Evolutionary conservation across 1,139 yeast genomes (phyloP), one percentile per base, ranked within the genome.

Genomic region (Suhomyces choctaworum): DNA sequence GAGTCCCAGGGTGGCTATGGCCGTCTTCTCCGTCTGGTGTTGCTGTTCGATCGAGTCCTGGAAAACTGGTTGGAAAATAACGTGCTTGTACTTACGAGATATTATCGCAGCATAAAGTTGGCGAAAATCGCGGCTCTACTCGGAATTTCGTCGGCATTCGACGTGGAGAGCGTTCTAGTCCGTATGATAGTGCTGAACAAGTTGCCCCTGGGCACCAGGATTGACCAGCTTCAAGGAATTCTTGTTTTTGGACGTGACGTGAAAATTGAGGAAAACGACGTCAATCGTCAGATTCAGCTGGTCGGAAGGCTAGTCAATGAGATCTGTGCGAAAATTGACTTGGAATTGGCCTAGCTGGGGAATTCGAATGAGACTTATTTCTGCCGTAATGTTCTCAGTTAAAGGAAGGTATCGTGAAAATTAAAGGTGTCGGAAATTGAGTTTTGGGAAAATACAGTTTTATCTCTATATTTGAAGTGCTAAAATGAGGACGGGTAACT

Each of bases 161-260:
- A 55, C 32, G 26, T 54, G 31, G 64, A 64, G 45, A 50, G 42
- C 22, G 32, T 64, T 16, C 45, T 67, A 7, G 48, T 56, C 21
- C 50, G 50, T 16, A 68, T 70, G 74, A 65, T 70, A 28, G 49
- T 56, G 21, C 45, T 44, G 16, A 56, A 60, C 27, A 66, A 66
- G 44, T 50, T 68, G 11, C 66, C 67, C 2, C 25, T 40, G 4
- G 52, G 51, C 8, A 55, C 66, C 6, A 54, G 49, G 29, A 60
- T 70, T 17, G 68, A 70, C 49, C 73, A 68, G 41, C 29, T 56
- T 5, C 42, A 52, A n/a, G 48, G 47, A 4, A 37, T 56, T 8
- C 40, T 66, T 29, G 38, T 48, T 2, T 62, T 68, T 45, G 58
- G 58, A 4, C 45, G 39, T n/a, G 48, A 42, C 13, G 43, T 40